Base-by-base conservation (phyloP, 148 eudicot species). In the Rhododendron simsii region DNA sequence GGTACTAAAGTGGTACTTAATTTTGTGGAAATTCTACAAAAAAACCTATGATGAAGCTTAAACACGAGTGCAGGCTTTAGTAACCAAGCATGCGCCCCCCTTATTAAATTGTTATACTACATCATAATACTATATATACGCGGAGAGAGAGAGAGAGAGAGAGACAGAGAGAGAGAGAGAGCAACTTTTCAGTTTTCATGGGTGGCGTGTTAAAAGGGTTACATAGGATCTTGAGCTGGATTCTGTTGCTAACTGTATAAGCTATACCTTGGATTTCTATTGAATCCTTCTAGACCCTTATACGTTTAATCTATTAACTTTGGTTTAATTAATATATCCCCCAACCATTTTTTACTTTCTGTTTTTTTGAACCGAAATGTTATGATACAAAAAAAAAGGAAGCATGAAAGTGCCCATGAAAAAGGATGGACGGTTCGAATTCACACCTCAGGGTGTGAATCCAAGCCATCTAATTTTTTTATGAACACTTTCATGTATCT, bases 121-220 rank as follows among this genome's bases (percentile, higher is more conserved):
- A 5, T 41, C 44, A 41, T 37, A 33, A 33, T 33, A 33, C 35
- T 33, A 33, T 37, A 51, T 55, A 14, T 55, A 75, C 3, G 35
- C 2, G 41, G n/a, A 2, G 39, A 37, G 39, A 37, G 39, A 39
- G 48, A 39, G 47, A 16, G 47, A 39, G 47, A 48, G 26, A 48
- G 84, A 79, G 77, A 73, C n/a, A 37, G 79, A 75, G 47, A 41
- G 80, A 20, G 28, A 41, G 28, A 41, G 30, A 4, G 35, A 33
- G 35, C 35, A 5, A 23, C 53, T 78, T 78, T 78, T 10, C 55
- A 23, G 33, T 78, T 78, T 78, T 10, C 55, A n/a, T 3, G 80
- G 84, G 81, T 86, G 39, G 90, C 91, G 91, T 86, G 91, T 88
- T 85, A 48, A 83, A 90, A 90, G 87, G 83, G 37, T 82, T 86